These are phyloP conservation scores for Talaromyces nanjingensis DNA, from an alignment of 495 filamentous ascomycete genomes.

Conservation along the genomic window DNA sequence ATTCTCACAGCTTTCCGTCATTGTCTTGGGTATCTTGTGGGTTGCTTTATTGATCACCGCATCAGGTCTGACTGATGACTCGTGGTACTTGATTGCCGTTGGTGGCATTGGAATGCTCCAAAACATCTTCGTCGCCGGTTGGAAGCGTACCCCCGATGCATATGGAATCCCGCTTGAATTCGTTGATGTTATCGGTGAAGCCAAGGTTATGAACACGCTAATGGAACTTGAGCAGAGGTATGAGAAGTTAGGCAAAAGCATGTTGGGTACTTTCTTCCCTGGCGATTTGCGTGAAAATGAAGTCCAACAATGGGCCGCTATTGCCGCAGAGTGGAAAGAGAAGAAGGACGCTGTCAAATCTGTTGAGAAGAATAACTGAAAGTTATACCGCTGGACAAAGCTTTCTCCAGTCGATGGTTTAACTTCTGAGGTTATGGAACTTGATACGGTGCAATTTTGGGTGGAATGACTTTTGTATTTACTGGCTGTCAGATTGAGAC, in stretches of 20 bases:
- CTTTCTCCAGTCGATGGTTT: neutral
- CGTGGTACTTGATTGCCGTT: slow-evolving; percentile 39
- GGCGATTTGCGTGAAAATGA: slow-evolving; percentile 22
- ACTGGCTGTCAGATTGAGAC: neutral
- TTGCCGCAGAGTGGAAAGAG: slow-evolving; percentile 11
- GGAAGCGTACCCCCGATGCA: slow-evolving; percentile 18
- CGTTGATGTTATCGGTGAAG: slow-evolving; percentile 18
- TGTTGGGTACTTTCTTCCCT: slow-evolving; percentile 28
- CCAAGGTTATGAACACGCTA: slow-evolving; percentile 28
- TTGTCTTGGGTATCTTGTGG: slow-evolving; percentile 29
- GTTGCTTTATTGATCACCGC: slow-evolving; percentile 31
- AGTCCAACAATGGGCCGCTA: slow-evolving; percentile 15
- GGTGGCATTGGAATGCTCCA: slow-evolving; percentile 41
- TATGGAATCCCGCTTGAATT: slow-evolving; percentile 25
- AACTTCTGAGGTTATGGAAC: neutral
- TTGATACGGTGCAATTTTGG: neutral
- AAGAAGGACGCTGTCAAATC: slow-evolving; percentile 3
- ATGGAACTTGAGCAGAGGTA: slow-evolving; percentile 23
- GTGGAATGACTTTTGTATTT: neutral
- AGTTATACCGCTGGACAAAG: neutral
- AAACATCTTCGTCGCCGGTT: slow-evolving; percentile 32
- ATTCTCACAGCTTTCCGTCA: slow-evolving; percentile 11
- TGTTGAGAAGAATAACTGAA: slow-evolving; percentile 3
- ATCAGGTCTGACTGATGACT: slow-evolving; percentile 23
- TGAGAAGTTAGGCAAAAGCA: slow-evolving; percentile 19